Conservation (phyloP, 352 stramenopile species). For the Thraustochytrium sp. region DNA sequence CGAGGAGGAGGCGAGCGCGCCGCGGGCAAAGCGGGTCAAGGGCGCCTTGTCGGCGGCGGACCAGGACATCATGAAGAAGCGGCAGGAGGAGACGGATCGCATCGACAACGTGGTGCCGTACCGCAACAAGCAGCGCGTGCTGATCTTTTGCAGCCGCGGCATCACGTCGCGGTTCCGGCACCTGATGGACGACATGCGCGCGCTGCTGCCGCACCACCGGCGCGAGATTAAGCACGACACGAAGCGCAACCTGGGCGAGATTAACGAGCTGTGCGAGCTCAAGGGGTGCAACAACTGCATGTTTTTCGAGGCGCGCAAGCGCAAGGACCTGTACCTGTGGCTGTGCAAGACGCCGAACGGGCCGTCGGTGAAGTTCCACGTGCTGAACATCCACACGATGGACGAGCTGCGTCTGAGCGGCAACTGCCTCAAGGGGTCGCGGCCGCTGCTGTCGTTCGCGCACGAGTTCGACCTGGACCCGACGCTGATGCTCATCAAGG, state of each 20-base stretch:
- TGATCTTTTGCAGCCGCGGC: conserved; percentile 82
- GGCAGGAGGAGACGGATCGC: not conserved
- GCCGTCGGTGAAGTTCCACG: conserved; percentile 92
- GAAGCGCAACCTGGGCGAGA: conserved; percentile 76
- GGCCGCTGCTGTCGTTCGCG: conserved; percentile 96
- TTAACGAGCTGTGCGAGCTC: conserved; percentile 98
- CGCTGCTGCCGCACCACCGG: conserved; percentile 96
- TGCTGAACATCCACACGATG: conserved; percentile 99
- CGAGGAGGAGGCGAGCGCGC: not conserved
- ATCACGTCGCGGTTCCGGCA: conserved; percentile 92
- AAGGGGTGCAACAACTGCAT: conserved; percentile 59
- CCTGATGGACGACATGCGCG: conserved; percentile 94
- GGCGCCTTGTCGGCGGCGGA: not conserved
- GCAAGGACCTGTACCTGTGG: conserved; percentile 98
- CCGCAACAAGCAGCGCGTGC: conserved; percentile 83
- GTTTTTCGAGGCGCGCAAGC: conserved; percentile 64
- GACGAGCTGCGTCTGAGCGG: conserved; percentile 98
- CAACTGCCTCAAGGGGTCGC: conserved; percentile 94
- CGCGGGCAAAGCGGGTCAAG: not conserved
- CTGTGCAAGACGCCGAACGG: conserved; percentile 86
- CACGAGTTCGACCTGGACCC: conserved; percentile 71
- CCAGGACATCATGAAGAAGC: conserved; percentile 33
- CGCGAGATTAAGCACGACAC: conserved; percentile 93
- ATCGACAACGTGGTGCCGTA: conserved; percentile 55
- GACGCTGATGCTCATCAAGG: conserved; percentile 91